Conservation (phyloP, 1,139 yeast species). For the Keqinozyma sinolaborantium region DNA sequence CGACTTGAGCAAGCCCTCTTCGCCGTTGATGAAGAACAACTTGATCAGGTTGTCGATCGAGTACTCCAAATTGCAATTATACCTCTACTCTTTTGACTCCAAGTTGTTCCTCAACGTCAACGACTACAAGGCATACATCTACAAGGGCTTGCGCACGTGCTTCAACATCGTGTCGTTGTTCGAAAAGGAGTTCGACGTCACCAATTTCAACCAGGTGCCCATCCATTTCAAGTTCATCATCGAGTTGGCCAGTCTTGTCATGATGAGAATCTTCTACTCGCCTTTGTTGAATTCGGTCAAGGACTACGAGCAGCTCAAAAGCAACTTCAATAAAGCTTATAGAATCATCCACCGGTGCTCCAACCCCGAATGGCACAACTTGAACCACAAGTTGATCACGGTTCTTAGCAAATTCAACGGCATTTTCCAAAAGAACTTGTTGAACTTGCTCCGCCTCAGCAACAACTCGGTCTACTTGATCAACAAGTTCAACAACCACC, state of each 20-base stretch:
- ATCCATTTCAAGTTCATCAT: conserved; percentile 39
- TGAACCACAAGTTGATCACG: conserved; percentile 25
- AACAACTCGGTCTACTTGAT: conserved; percentile 25
- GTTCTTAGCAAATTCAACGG: conserved; percentile 29
- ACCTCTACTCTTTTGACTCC: conserved; percentile 31
- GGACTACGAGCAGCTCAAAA: conserved; percentile 30
- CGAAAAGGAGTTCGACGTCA: conserved; percentile 18
- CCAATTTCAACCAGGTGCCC: conserved; percentile 33
- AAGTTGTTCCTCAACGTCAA: conserved; percentile 21
- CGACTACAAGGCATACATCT: conserved; percentile 28
- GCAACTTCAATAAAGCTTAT: conserved; percentile 25
- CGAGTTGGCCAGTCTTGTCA: conserved; percentile 29
- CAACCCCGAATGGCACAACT: conserved; percentile 20
- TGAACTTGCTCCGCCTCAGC: conserved; percentile 7
- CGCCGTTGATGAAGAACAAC: conserved; percentile 16
- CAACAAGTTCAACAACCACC: conserved; percentile 33
- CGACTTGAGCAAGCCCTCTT: conserved; percentile 21
- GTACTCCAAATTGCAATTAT: conserved; percentile 40
- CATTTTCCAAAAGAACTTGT: conserved; percentile 11
- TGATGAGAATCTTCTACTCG: conserved; percentile 34
- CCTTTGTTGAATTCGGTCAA: conserved; percentile 29
- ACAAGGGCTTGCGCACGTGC: conserved; percentile 31
- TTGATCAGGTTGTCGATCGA: conserved; percentile 34
- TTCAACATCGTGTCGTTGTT: conserved; percentile 22
- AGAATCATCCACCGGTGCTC: conserved; percentile 16